phyloP scores from a whole-genome alignment of 208 protist genomes.

The Leishmania guyanensis region DNA sequence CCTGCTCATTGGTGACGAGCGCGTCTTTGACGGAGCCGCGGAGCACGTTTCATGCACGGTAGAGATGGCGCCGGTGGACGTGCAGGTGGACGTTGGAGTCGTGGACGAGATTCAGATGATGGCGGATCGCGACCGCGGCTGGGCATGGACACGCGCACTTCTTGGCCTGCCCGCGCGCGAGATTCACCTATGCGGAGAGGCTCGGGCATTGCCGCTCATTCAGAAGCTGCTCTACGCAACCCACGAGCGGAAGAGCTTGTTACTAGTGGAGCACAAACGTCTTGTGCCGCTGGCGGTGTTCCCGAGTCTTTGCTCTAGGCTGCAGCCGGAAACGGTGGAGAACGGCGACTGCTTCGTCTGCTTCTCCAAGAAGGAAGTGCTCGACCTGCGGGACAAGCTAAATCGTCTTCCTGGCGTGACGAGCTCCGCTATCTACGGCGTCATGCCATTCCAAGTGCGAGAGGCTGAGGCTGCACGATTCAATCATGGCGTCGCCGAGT shows the following conservation, averaged over 20 bases:
- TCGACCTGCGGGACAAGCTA: conserved; percentile 53
- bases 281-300: conserved; percentile 70
- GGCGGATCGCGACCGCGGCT: conserved; percentile 87
- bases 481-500: conserved; percentile 67
- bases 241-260: conserved; percentile 60
- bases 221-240: conserved; percentile 69
- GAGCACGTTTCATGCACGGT: conserved; percentile 92
- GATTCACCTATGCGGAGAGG: conserved; percentile 93
- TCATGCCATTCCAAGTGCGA: conserved; percentile 91
- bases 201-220: conserved; percentile 68
- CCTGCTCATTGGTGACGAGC: conserved; percentile 94
- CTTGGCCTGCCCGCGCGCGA: conserved; percentile 90
- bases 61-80: conserved; percentile 87
- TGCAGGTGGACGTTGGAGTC: conserved; percentile 85
- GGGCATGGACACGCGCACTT: conserved; percentile 95
- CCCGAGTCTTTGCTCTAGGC: conserved; percentile 40
- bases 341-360: conserved; percentile 91
- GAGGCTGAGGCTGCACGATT: conserved; percentile 79
- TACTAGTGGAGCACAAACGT: conserved; percentile 74
- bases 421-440: conserved; percentile 91
- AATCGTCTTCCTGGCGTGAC: conserved; percentile 45
- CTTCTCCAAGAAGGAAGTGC: conserved; percentile 80
- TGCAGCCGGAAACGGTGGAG: conserved; percentile 34
- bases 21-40: conserved; percentile 58
- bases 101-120: conserved; percentile 97